phyloP scores from a whole-genome alignment of 345 rosid genomes.

The Acer negundo region DNA sequence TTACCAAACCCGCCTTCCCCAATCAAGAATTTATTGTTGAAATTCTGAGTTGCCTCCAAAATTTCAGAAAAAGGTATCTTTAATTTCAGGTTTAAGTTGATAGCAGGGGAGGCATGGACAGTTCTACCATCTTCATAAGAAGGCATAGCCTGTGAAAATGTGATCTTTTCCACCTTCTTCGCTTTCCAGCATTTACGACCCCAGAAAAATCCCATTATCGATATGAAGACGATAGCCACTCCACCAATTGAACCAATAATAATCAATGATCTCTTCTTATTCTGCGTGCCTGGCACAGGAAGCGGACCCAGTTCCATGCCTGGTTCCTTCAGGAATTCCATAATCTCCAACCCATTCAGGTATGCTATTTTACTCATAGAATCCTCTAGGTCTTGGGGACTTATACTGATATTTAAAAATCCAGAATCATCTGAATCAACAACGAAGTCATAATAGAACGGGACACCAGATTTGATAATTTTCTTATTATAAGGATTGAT shows the following conservation, averaged over 20 bases:
- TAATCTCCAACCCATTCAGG: conserved; percentile 59
- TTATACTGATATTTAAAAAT: conserved; percentile 34
- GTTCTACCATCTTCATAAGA: conserved; percentile 23
- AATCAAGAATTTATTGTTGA: conserved; percentile 32
- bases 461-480: background rate
- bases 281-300: background rate
- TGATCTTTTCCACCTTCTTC: conserved; percentile 9
- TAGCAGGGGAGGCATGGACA: conserved; percentile 20
- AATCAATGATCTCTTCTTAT: background rate
- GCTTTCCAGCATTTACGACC: conserved; percentile 26
- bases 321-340: conserved; percentile 38
- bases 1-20: conserved; percentile 57
- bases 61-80: conserved; percentile 44
- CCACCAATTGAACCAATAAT: background rate
- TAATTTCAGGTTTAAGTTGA: conserved; percentile 36
- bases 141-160: conserved; percentile 14
- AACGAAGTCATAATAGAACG: conserved; percentile 46
- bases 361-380: conserved; percentile 26
- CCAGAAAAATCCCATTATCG: background rate
- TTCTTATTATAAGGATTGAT: conserved; percentile 18
- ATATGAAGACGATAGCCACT: background rate
- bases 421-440: conserved; percentile 48
- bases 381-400: conserved; percentile 11
- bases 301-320: background rate
- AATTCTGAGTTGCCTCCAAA: conserved; percentile 44